A percentile compares a stretch with the other conserved stretches of the same genome.
Evolutionary conservation across 192 early-diverging fungal species (phyloP).

Genomic region (Rhizophlyctis rosea): DNA sequence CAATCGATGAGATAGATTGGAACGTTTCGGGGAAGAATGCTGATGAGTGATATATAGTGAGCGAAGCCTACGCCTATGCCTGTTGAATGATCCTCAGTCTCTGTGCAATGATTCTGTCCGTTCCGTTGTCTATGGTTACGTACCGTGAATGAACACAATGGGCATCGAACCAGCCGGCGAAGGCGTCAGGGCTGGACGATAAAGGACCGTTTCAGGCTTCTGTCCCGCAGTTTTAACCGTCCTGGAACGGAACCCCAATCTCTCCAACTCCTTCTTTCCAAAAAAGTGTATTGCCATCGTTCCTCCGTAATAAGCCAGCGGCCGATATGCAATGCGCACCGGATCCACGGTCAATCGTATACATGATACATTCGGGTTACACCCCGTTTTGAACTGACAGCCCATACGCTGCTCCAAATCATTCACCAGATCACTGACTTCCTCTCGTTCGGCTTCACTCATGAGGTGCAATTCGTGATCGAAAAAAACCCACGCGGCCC

Average conservation of each 20-base stretch:
- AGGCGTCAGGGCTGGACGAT: constrained; percentile 11
- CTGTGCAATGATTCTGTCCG: constrained; percentile 56
- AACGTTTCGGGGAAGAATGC: constrained; percentile 31
- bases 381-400: not conserved
- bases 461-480: constrained; percentile 10
- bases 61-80: constrained; percentile 63
- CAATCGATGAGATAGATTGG: constrained; percentile 44
- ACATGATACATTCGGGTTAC: constrained; percentile 29
- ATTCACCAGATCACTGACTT: constrained; percentile 2
- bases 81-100: no score
- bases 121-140: constrained; percentile 21
- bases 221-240: not conserved
- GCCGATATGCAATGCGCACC: constrained; percentile 53
- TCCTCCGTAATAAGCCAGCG: constrained; percentile 52
- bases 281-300: constrained; percentile 13
- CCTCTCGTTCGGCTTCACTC: not conserved
- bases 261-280: not conserved
- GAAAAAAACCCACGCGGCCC: constrained; percentile 26
- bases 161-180: constrained; percentile 5
- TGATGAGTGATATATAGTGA: constrained; percentile 55
- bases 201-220: constrained; percentile 4
- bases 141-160: constrained; percentile 24
- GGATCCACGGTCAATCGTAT: constrained; percentile 60
- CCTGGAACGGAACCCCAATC: constrained; percentile 6
- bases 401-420: constrained; percentile 6